These are phyloP conservation scores for Cryptosporidium viatorum DNA, from an alignment of 169 alveolate species.

Conservation along the genomic window DNA sequence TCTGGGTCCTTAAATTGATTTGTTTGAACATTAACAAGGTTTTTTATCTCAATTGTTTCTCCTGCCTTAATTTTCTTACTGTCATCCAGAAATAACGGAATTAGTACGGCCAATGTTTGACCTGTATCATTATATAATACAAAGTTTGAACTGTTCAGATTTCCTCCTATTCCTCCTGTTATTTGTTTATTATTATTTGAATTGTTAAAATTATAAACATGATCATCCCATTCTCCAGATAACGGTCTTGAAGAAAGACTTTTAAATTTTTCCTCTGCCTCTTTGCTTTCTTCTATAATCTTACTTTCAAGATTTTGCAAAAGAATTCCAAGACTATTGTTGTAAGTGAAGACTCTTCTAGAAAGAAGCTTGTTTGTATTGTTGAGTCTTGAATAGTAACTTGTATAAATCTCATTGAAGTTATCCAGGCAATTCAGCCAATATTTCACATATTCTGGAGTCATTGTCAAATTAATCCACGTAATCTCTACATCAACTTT, in stretches of 20 bases:
- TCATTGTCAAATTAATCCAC: constrained; percentile 58
- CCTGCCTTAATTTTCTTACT: not conserved
- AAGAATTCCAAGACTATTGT: not conserved
- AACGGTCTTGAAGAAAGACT: not conserved
- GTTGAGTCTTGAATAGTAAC: not conserved
- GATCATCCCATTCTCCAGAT: constrained; percentile 39
- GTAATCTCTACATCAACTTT: constrained; percentile 17
- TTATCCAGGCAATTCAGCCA: constrained; percentile 55
- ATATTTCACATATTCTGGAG: constrained; percentile 59
- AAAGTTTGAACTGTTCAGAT: constrained; percentile 10
- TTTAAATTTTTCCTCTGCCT: not conserved
- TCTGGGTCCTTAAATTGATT: not conserved
- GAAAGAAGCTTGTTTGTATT: not conserved
- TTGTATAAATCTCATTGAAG: constrained; percentile 22
- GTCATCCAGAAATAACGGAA: constrained; percentile 33
- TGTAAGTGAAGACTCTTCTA: not conserved
- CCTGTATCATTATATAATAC: constrained; percentile 62
- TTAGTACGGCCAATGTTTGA: constrained; percentile 56
- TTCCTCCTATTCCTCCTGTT: not conserved
- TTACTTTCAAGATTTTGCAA: not conserved
- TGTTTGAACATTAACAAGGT: not conserved
- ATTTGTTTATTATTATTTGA: not conserved
- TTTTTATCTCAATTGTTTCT: not conserved
- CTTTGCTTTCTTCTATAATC: not conserved
- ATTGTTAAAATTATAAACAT: not conserved